Conservation (phyloP, 305 asterid genomes). For the Euphrasia arctica region DNA sequence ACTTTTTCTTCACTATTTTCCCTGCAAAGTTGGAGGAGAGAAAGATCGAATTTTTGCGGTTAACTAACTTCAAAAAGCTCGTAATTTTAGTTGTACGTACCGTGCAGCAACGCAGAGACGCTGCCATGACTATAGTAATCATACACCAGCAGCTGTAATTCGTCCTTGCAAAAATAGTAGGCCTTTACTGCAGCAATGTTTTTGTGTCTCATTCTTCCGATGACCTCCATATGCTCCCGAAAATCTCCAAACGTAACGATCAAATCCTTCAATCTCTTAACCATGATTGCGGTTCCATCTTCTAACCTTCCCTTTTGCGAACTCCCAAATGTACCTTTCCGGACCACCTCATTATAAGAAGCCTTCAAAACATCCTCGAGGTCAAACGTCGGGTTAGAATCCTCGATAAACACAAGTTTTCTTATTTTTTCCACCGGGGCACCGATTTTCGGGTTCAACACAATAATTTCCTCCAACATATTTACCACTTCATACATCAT, state of each 20-base stretch:
- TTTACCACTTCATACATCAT: conserved; percentile 17
- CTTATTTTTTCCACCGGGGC: background rate
- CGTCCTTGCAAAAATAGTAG: background rate
- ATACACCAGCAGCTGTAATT: conserved; percentile 7
- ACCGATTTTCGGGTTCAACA: no score
- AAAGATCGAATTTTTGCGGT: no score
- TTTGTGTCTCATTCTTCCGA: conserved; percentile 16
- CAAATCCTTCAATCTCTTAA: conserved; percentile 23
- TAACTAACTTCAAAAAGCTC: no score
- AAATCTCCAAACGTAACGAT: conserved; percentile 3
- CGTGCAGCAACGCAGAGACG: conserved; percentile 16
- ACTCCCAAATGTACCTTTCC: conserved; percentile 28
- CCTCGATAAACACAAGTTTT: conserved; percentile 5
- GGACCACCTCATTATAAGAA: conserved; percentile 18
- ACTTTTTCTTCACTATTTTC: background rate
- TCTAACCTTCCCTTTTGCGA: conserved; percentile 15
- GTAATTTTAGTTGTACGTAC: conserved; percentile 3
- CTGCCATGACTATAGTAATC: conserved; percentile 9
- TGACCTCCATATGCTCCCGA: conserved; percentile 22
- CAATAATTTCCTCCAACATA: conserved; percentile 18
- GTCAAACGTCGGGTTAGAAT: conserved; percentile 1
- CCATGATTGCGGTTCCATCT: conserved; percentile 4
- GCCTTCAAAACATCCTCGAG: conserved; percentile 24
- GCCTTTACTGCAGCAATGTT: conserved; percentile 17
- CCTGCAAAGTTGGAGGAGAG: background rate